phyloP scores from a whole-genome alignment of 2,329 filamentous ascomycete genomes.

The Cladosporium velox region DNA sequence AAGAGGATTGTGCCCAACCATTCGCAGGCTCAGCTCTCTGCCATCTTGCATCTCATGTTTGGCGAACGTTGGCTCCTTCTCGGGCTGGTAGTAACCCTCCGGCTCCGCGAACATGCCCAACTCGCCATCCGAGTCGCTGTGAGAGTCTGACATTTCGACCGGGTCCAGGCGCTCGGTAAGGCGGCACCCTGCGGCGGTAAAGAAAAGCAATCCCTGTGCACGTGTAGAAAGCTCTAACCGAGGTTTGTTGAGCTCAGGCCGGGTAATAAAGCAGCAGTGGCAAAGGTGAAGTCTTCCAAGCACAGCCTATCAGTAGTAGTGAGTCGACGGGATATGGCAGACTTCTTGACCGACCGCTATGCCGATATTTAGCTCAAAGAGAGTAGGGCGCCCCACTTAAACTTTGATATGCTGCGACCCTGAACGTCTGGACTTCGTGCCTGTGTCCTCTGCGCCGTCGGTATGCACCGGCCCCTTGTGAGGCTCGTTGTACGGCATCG shows the following conservation, averaged over 20 bases:
- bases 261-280: background rate
- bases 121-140: constrained; percentile 38
- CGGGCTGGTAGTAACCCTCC: constrained; percentile 74
- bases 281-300: background rate
- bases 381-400: background rate
- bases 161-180: constrained; percentile 15
- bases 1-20: constrained; percentile 84
- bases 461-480: background rate
- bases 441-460: background rate
- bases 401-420: background rate
- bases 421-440: background rate
- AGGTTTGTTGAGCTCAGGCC: constrained; percentile 4
- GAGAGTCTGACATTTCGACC: constrained; percentile 15
- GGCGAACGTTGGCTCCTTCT: constrained; percentile 72
- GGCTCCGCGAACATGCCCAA: constrained; percentile 70
- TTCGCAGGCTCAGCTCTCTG: constrained; percentile 66
- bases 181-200: constrained; percentile 18
- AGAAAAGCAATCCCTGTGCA: background rate
- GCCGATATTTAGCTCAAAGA: background rate
- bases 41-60: constrained; percentile 70
- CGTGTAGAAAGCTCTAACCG: constrained; percentile 7
- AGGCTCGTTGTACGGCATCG: background rate
- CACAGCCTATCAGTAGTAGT: background rate
- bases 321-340: constrained; percentile 14
- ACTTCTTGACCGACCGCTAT: background rate